phyloP scores from a whole-genome alignment of 345 rosid species.

The Citrus maxima region DNA sequence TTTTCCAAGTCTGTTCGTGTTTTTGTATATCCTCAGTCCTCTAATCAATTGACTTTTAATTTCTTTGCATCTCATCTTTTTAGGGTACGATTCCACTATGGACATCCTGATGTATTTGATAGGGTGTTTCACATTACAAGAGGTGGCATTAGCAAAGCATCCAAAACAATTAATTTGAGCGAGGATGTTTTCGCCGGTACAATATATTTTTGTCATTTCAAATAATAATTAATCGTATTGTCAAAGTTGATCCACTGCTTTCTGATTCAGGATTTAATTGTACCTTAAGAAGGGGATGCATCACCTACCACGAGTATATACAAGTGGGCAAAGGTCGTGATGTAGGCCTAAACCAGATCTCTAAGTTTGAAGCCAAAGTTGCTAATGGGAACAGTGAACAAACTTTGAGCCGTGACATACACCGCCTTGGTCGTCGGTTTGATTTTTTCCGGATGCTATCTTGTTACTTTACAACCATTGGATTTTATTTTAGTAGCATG shows the following conservation, averaged over 20 bases:
- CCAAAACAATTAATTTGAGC: conserved; percentile 86
- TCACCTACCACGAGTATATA: conserved; percentile 83
- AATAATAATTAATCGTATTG: not conserved
- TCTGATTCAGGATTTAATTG: conserved; percentile 68
- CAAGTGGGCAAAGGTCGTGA: conserved; percentile 99
- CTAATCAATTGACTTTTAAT: not conserved
- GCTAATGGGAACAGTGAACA: conserved; percentile 98
- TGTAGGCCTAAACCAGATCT: conserved; percentile 93
- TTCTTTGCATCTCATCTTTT: conserved; percentile 17
- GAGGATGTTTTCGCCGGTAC: conserved; percentile 95
- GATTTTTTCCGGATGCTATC: conserved; percentile 98
- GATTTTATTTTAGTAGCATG: conserved; percentile 91
- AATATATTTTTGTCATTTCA: conserved; percentile 2
- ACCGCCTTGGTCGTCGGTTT: conserved; percentile 79
- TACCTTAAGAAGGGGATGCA: conserved; percentile 71
- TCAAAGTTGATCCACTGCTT: conserved; percentile 13
- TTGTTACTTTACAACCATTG: conserved; percentile 93
- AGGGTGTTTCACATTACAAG: conserved; percentile 92
- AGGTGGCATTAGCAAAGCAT: conserved; percentile 98
- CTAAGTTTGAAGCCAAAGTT: conserved; percentile 96
- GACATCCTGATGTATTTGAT: conserved; percentile 96
- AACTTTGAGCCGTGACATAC: conserved; percentile 85
- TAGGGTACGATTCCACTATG: conserved; percentile 96
- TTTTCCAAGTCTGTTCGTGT: not conserved
- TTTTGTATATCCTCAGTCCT: not conserved